Percentiles rank a stretch among this genome's conserved stretches.
Evolutionary conservation across 768 basidiomycete genomes (phyloP).

Genomic region (Kwoniella mangroviensis): DNA sequence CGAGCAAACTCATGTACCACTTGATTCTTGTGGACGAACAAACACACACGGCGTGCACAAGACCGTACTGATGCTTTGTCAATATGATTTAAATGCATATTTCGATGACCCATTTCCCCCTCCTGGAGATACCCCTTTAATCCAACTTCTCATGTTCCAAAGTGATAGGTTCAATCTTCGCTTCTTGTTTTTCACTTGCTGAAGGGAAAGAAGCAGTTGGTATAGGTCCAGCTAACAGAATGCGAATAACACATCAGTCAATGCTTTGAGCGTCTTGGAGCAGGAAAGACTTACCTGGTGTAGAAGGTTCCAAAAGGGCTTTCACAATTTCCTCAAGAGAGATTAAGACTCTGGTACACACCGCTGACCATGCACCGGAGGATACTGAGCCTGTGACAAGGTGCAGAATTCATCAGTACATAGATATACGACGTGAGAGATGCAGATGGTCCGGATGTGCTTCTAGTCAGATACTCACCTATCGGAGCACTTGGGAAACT

Average conservation of each 20-base stretch:
- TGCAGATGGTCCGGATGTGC: not conserved
- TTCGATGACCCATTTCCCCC: no score
- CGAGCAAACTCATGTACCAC: no score
- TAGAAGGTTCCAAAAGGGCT: constrained; percentile 61
- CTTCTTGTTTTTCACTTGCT: constrained; percentile 14
- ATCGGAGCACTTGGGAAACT: constrained; percentile 87
- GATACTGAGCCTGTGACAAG: constrained; percentile 76
- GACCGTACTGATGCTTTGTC: not conserved
- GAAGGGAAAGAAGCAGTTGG: constrained; percentile 27
- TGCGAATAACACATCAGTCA: not conserved
- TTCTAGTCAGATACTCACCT: constrained; percentile 64
- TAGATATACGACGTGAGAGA: not conserved
- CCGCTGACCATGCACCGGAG: constrained; percentile 94
- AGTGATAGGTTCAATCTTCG: constrained; percentile 36
- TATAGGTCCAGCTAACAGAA: constrained; percentile 14
- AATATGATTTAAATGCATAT: not conserved
- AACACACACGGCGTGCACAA: no score
- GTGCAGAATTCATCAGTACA: not conserved
- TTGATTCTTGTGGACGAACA: no score
- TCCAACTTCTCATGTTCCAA: constrained; percentile 49
- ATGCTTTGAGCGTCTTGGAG: not conserved
- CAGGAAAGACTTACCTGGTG: constrained; percentile 14
- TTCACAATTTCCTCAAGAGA: constrained; percentile 75
- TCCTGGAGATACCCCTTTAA: not conserved
- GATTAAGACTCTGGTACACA: constrained; percentile 81